phyloP scores from a whole-genome alignment of 441 rosid genomes.

The Eruca vesicaria region DNA sequence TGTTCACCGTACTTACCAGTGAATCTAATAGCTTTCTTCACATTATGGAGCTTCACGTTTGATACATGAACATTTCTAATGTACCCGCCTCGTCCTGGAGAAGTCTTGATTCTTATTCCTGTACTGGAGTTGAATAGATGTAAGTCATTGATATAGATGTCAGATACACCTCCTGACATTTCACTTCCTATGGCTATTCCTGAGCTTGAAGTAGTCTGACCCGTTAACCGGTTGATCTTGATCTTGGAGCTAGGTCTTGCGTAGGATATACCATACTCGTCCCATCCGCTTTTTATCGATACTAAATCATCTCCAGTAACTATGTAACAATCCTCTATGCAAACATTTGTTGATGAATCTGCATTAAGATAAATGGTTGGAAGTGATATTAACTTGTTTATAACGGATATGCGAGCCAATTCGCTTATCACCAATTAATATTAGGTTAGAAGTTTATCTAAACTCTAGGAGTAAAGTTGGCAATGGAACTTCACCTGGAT shows the following conservation, averaged over 20 bases:
- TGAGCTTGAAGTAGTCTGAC: constrained; percentile 67
- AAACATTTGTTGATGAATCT: constrained; percentile 88
- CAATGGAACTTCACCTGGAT: constrained; percentile 69
- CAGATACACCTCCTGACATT: constrained; percentile 79
- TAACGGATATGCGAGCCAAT: background rate
- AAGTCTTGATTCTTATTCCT: constrained; percentile 78
- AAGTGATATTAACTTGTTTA: background rate
- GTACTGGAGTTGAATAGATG: constrained; percentile 60
- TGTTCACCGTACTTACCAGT: constrained; percentile 81
- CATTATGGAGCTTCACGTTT: constrained; percentile 59
- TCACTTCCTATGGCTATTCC: constrained; percentile 95
- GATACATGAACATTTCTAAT: constrained; percentile 72
- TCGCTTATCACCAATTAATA: background rate
- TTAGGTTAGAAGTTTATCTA: background rate
- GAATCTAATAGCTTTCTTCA: constrained; percentile 63
- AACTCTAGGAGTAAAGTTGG: background rate
- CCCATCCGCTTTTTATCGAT: constrained; percentile 97
- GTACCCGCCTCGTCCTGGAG: constrained; percentile 94
- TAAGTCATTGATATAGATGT: constrained; percentile 59
- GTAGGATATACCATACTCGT: constrained; percentile 81
- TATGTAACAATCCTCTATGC: constrained; percentile 87
- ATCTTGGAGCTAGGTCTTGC: constrained; percentile 79
- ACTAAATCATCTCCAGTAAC: constrained; percentile 92
- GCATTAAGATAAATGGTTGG: constrained; percentile 35
- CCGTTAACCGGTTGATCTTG: constrained; percentile 58